phyloP scores from a whole-genome alignment of 75 land plant species.

The Adiantum capillusveneris region DNA sequence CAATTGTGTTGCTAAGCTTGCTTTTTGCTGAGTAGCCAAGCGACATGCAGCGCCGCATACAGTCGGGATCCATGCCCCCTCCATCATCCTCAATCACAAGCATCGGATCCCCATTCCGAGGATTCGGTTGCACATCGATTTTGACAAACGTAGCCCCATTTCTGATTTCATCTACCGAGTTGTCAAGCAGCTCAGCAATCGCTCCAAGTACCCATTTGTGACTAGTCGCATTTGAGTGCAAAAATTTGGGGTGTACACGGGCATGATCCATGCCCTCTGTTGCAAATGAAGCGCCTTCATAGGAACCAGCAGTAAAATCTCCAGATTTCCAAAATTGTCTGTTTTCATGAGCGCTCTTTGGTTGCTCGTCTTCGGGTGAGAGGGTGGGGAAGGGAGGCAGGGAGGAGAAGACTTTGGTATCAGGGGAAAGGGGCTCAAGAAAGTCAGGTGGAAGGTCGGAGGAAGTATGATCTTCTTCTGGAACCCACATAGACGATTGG shows the following conservation, averaged over 20 bases:
- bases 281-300: neutral
- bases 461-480: neutral
- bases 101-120: constrained; percentile 7
- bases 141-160: constrained; percentile 18
- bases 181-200: constrained; percentile 25
- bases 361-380: neutral
- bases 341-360: neutral
- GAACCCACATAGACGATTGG: no score
- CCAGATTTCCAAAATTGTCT: constrained; percentile 69
- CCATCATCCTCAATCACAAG: constrained; percentile 13
- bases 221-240: constrained; percentile 45
- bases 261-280: constrained; percentile 86
- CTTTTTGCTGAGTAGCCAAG: constrained; percentile 87
- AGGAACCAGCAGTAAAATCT: constrained; percentile 10
- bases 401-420: neutral
- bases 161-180: constrained; percentile 16
- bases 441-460: neutral
- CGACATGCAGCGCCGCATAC: constrained; percentile 91
- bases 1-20: constrained; percentile 75
- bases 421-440: constrained; percentile 1
- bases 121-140: constrained; percentile 7
- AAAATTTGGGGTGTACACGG: constrained; percentile 88
- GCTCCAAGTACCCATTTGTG: constrained; percentile 21
- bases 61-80: constrained; percentile 60
- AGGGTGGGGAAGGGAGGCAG: neutral